Base-by-base conservation (phyloP, 2,329 filamentous ascomycete genomes). In the Pyrenophora seminiperda region DNA sequence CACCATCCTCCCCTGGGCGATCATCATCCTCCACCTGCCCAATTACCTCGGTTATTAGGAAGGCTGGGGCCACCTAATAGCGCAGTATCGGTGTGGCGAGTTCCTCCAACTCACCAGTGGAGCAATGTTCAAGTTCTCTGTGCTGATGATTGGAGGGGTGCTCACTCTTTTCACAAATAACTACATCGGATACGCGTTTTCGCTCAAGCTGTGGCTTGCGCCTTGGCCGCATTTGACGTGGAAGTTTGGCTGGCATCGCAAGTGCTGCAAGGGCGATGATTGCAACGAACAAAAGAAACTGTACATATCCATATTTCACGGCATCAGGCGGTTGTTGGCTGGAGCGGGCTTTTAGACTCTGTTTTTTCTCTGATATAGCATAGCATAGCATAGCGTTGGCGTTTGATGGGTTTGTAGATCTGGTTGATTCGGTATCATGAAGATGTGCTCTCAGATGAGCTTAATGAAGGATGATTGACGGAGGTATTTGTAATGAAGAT, bases 161-260 rank as follows among this genome's bases (percentile, higher is more conserved):
- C 31, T 34, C 17, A 39, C 29, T 33, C 22, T 46, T 14, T 22
- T 56, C 3, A 45, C 29, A 34, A 46, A 38, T 7, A 37, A 44
- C 18, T 53, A 49, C 24, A 19, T 59, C 27, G 56, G 56, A 3
- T 42, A 49, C 40, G 56, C 52, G 32, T 34, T 59, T n/a, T 53
- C 47, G 6, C 27, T 58, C 44, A 59, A 59, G 39, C 17, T 56
- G 9, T 56, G 56, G 56, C 47, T 42, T 31, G 40, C 41, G 5
- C 44, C 41, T 37, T 47, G 41, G 33, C 52, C 55, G 2, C 39
- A 33, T 19, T 20, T 24, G 6, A 49, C 27, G 18, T 53, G 50
- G 44, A 53, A 49, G 29, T 53, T 34, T 45, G 43, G 33, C 22
- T 53, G 41, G 14, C 43, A 53, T 7, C 24, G 33, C 5, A 51